Conservation (phyloP, 2,329 filamentous ascomycete species). For the Fusarium succisae region DNA sequence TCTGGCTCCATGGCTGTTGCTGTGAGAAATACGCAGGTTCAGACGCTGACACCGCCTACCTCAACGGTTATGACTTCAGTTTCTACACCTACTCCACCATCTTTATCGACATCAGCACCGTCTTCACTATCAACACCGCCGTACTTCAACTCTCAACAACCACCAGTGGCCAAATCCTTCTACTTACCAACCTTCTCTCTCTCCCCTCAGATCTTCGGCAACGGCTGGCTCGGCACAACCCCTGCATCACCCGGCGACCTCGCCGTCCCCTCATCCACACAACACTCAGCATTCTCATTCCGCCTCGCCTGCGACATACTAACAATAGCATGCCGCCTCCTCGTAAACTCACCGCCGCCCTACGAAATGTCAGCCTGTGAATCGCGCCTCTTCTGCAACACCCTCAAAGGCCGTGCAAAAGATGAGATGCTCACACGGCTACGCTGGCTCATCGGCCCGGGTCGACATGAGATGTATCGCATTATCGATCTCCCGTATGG, state of each 20-base stretch:
- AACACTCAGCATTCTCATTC: conserved; percentile 32
- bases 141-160: conserved; percentile 3
- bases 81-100: background rate
- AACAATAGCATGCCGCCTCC: conserved; percentile 34
- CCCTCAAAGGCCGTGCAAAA: conserved; percentile 21
- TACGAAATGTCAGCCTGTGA: conserved; percentile 5
- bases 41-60: background rate
- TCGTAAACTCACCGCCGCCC: conserved; percentile 19
- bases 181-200: conserved; percentile 9
- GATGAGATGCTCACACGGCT: conserved; percentile 40
- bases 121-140: conserved; percentile 1
- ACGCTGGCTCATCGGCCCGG: conserved; percentile 39
- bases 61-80: background rate
- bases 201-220: conserved; percentile 37
- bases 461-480: conserved; percentile 34
- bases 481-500: conserved; percentile 41
- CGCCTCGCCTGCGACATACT: conserved; percentile 34
- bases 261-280: background rate
- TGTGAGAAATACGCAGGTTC: background rate
- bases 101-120: background rate
- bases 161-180: conserved; percentile 5
- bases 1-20: conserved; percentile 3
- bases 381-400: conserved; percentile 32
- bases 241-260: conserved; percentile 17
- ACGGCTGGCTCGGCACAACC: conserved; percentile 36